Evolutionary conservation across 176 grass and related monocot species (phyloP).

Genomic region (Oryza rufipogon): DNA sequence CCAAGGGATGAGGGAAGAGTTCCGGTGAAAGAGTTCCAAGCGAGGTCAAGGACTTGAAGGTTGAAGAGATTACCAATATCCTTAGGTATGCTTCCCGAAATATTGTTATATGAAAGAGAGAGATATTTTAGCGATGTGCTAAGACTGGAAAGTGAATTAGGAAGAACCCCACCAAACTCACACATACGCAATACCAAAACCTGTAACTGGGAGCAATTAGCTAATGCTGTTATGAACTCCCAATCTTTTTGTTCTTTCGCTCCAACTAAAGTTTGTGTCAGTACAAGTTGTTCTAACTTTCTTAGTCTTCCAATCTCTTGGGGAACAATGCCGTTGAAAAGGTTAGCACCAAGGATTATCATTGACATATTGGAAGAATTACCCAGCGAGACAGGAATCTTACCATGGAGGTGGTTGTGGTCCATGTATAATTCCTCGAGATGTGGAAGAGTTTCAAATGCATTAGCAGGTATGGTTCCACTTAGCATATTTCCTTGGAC

Average conservation of each 20-base stretch:
- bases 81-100: slow-evolving; percentile 38
- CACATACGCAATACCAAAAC: neutral
- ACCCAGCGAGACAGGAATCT: slow-evolving; percentile 21
- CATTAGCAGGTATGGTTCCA: neutral
- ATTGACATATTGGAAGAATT: slow-evolving; percentile 24
- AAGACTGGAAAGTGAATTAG: slow-evolving; percentile 18
- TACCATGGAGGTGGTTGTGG: slow-evolving; percentile 33
- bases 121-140: neutral
- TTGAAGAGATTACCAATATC: slow-evolving; percentile 41
- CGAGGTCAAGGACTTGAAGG: neutral
- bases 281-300: neutral
- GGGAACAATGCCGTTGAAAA: neutral
- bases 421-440: slow-evolving; percentile 1
- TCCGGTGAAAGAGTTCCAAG: slow-evolving; percentile 20
- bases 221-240: slow-evolving; percentile 33
- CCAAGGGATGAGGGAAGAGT: slow-evolving; percentile 38
- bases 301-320: neutral
- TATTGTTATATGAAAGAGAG: neutral
- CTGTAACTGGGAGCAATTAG: slow-evolving; percentile 33
- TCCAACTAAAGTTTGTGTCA: neutral
- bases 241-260: slow-evolving; percentile 14
- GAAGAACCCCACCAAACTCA: slow-evolving; percentile 17
- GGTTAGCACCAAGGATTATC: neutral
- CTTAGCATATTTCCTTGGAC: neutral
- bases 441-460: neutral